Percentiles rank a stretch among this genome's conserved stretches.
phyloP scores from a whole-genome alignment of 2,329 filamentous ascomycete genomes.

The Lasiodiplodia gonubiensis region DNA sequence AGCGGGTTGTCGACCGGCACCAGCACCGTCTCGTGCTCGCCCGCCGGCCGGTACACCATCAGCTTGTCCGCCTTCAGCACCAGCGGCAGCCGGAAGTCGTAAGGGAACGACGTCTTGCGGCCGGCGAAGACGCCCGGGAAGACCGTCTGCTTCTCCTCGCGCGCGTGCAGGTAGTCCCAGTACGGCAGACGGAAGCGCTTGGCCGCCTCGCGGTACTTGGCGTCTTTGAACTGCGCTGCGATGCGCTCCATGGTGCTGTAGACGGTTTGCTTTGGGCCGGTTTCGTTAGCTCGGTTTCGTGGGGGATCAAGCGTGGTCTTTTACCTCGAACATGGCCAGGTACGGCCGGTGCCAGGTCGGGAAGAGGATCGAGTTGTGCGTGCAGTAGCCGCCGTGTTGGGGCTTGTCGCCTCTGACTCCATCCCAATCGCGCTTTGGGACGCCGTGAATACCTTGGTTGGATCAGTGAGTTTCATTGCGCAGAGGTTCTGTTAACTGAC shows the following conservation, averaged over 20 bases:
- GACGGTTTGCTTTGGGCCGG: not conserved
- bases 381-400: not conserved
- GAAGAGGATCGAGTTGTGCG: not conserved
- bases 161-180: not conserved
- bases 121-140: not conserved
- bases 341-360: not conserved
- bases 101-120: not conserved
- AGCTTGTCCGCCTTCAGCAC: not conserved
- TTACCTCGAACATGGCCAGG: not conserved
- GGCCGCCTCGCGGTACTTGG: not conserved
- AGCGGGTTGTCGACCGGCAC: not conserved
- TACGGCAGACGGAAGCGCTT: not conserved
- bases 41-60: not conserved
- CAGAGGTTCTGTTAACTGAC: not conserved
- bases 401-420: not conserved
- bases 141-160: not conserved
- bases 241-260: not conserved
- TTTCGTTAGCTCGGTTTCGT: not conserved
- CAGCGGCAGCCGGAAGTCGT: not conserved
- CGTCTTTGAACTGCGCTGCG: not conserved
- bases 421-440: not conserved
- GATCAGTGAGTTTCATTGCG: not conserved
- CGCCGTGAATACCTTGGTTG: not conserved
- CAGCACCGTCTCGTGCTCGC: not conserved
- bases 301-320: rapidly evolving